phyloP scores from a whole-genome alignment of 1,139 yeast species.

The Kluyveromyces sp. region DNA sequence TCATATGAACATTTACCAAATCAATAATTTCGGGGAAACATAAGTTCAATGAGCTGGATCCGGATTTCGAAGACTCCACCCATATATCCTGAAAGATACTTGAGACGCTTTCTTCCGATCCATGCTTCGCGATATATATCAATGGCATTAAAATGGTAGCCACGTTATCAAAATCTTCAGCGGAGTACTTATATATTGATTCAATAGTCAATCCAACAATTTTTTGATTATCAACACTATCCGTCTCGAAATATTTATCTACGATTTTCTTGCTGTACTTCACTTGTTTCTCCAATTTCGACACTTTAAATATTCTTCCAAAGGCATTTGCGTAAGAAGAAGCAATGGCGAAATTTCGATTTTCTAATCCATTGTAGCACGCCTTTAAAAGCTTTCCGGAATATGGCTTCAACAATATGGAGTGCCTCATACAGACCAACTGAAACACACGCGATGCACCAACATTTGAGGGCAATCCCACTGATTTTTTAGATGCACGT shows the following conservation, averaged over 20 bases:
- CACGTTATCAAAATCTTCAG: conserved; percentile 57
- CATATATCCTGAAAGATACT: conserved; percentile 57
- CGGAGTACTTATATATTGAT: conserved; percentile 61
- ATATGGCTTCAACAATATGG: conserved; percentile 47
- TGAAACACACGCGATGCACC: conserved; percentile 77
- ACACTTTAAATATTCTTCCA: conserved; percentile 68
- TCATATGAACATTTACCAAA: conserved; percentile 43
- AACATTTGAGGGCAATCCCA: conserved; percentile 88
- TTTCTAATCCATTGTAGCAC: conserved; percentile 53
- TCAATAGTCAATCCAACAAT: conserved; percentile 56
- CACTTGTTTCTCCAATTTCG: conserved; percentile 46
- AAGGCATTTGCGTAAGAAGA: conserved; percentile 73
- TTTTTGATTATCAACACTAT: conserved; percentile 39
- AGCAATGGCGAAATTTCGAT: conserved; percentile 65
- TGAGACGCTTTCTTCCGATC: conserved; percentile 41
- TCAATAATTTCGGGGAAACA: conserved; percentile 65
- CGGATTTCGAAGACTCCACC: conserved; percentile 69
- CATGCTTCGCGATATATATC: conserved; percentile 72
- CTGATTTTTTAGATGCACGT: conserved; percentile 49
- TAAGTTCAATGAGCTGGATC: conserved; percentile 59
- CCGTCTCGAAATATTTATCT: conserved; percentile 55
- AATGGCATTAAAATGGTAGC: conserved; percentile 68
- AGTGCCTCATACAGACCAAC: conserved; percentile 50
- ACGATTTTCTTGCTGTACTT: conserved; percentile 47
- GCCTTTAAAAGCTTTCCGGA: conserved; percentile 56